phyloP scores from a whole-genome alignment of 2,329 filamentous ascomycete genomes.

The Pseudogymnoascus sp. region DNA sequence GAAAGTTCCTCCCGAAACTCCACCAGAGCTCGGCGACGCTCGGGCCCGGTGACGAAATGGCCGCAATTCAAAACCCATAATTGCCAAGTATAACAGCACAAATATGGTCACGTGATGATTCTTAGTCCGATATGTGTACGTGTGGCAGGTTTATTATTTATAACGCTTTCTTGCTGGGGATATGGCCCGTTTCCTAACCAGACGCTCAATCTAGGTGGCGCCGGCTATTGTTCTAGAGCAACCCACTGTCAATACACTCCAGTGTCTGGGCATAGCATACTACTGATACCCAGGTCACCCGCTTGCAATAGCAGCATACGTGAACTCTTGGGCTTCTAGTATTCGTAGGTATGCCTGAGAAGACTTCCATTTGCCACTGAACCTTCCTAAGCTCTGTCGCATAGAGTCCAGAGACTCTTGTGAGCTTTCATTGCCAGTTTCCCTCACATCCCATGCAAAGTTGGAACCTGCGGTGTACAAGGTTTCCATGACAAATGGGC shows the following conservation, averaged over 20 bases:
- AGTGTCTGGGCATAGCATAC: background rate
- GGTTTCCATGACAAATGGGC: slow-evolving; percentile 31
- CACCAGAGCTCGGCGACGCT: slow-evolving; percentile 6
- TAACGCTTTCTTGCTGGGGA: background rate
- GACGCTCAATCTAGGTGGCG: background rate
- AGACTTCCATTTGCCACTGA: slow-evolving; percentile 30
- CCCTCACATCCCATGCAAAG: slow-evolving; percentile 32
- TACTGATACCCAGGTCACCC: background rate
- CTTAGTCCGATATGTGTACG: background rate
- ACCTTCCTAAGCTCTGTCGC: slow-evolving; percentile 23
- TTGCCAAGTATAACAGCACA: background rate
- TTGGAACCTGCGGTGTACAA: slow-evolving; percentile 32
- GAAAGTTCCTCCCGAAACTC: background rate
- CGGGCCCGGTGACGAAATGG: slow-evolving; percentile 1
- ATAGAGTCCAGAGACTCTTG: slow-evolving; percentile 26
- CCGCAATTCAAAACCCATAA: background rate
- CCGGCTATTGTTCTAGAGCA: background rate
- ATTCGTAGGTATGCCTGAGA: slow-evolving; percentile 31
- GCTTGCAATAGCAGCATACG: slow-evolving; percentile 18
- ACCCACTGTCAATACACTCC: background rate
- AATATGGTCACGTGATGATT: background rate
- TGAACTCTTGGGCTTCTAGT: slow-evolving; percentile 30
- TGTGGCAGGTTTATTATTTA: background rate
- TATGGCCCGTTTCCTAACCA: background rate
- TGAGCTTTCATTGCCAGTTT: slow-evolving; percentile 28